Percentiles rank a stretch among this genome's conserved stretches.
Conservation (phyloP, 495 filamentous ascomycete species). For the Daldinia bambusicola region DNA sequence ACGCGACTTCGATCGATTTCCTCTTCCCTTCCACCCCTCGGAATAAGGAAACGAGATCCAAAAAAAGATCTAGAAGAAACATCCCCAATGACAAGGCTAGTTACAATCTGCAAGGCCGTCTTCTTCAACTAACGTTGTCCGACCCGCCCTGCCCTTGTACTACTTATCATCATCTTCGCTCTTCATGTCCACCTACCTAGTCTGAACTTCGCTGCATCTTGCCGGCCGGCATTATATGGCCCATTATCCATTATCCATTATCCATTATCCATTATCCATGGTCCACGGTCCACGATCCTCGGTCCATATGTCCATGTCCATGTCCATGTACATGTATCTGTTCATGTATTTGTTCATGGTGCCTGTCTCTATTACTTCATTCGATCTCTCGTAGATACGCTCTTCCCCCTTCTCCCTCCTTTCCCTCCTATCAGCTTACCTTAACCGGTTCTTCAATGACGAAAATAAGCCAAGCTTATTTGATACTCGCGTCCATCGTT, state of each 20-base stretch:
- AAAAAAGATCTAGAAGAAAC: conserved; percentile 8
- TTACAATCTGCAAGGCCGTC: conserved; percentile 10
- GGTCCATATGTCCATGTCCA: not conserved
- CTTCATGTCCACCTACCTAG: conserved; percentile 8
- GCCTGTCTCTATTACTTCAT: conserved; percentile 28
- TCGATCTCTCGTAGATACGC: conserved; percentile 27
- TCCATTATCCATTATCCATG: not conserved
- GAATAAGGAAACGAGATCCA: conserved; percentile 1
- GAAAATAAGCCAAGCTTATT: conserved; percentile 64
- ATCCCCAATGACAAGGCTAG: conserved; percentile 1
- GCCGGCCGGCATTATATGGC: conserved; percentile 3
- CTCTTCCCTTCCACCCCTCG: not conserved
- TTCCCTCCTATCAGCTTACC: conserved; percentile 22
- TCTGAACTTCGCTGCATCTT: conserved; percentile 24
- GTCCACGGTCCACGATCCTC: not conserved
- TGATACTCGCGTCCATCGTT: conserved; percentile 61
- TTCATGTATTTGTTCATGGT: conserved; percentile 17
- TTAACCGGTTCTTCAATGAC: conserved; percentile 55
- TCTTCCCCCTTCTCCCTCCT: conserved; percentile 1
- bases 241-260: not conserved
- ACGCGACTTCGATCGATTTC: conserved; percentile 11
- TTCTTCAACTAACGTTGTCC: conserved; percentile 26
- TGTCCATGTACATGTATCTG: too few species aligned
- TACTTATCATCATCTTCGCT: conserved; percentile 19
- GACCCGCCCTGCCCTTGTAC: conserved; percentile 10